Evolutionary conservation across 768 basidiomycete species (phyloP).

Genomic region (Suillus cothurnatus): DNA sequence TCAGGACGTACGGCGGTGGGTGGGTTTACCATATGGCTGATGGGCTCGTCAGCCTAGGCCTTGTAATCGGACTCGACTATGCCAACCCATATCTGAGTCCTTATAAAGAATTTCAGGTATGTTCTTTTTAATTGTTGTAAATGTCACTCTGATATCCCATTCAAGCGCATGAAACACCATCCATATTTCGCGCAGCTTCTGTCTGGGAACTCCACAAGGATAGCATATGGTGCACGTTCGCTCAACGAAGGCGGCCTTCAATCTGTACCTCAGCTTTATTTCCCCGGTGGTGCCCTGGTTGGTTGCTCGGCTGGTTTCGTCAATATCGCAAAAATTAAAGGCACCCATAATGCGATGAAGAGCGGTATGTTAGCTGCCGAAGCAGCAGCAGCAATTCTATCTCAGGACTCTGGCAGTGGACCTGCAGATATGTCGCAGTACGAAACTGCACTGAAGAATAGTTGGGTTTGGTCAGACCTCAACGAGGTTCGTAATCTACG

Average conservation of each 20-base stretch:
- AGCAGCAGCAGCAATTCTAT: slow-evolving; percentile 69
- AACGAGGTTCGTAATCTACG: slow-evolving; percentile 90
- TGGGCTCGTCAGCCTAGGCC: slow-evolving; percentile 84
- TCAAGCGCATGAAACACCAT: slow-evolving; percentile 92
- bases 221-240: slow-evolving; percentile 89
- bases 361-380: slow-evolving; percentile 97
- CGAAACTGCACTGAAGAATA: slow-evolving; percentile 64
- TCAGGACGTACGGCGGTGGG: slow-evolving; percentile 79
- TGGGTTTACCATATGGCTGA: slow-evolving; percentile 97
- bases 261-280: slow-evolving; percentile 82
- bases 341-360: slow-evolving; percentile 99
- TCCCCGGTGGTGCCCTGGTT: slow-evolving; percentile 93
- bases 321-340: slow-evolving; percentile 97
- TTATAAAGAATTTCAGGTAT: slow-evolving; percentile 89
- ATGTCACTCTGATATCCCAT: slow-evolving; percentile 12
- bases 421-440: slow-evolving; percentile 73
- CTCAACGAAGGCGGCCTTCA: slow-evolving; percentile 95
- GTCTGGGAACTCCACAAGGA: slow-evolving; percentile 66
- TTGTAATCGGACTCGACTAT: slow-evolving; percentile 95
- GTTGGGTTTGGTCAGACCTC: slow-evolving; percentile 87
- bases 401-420: slow-evolving; percentile 21
- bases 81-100: slow-evolving; percentile 91
- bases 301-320: slow-evolving; percentile 97
- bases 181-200: slow-evolving; percentile 87
- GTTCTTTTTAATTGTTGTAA: slow-evolving; percentile 20